Percentiles rank a stretch among this genome's conserved stretches.
These are phyloP conservation scores for Phalaenopsis aphrodite DNA, from an alignment of 106 monocot genomes.

Conservation along the genomic window DNA sequence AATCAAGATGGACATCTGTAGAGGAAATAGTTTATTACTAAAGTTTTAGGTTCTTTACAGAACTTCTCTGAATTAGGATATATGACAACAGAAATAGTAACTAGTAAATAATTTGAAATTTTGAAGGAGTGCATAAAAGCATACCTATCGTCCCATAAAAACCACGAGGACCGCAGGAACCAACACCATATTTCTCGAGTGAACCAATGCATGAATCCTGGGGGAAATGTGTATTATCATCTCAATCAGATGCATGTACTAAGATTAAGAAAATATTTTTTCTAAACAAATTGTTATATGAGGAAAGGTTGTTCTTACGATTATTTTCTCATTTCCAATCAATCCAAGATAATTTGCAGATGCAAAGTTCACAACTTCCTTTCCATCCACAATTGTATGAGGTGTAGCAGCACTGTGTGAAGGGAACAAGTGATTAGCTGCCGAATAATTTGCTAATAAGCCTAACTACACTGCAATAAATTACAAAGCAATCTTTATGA, in stretches of 20 bases:
- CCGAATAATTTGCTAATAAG: neutral
- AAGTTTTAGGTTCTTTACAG: neutral
- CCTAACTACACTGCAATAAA: neutral
- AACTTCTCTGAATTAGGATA: neutral
- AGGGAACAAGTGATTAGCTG: constrained; percentile 7
- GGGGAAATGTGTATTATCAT: neutral
- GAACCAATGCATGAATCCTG: constrained; percentile 85
- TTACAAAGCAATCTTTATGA: neutral
- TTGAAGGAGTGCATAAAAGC: neutral
- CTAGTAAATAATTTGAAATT: neutral
- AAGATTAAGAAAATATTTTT: neutral
- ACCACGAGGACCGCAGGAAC: constrained; percentile 93
- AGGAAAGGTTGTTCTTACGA: constrained; percentile 35
- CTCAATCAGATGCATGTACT: constrained; percentile 9
- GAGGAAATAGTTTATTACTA: neutral
- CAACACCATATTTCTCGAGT: constrained; percentile 98
- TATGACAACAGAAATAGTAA: neutral
- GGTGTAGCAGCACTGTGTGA: constrained; percentile 80
- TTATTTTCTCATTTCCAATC: constrained; percentile 79
- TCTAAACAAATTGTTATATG: constrained; percentile 4
- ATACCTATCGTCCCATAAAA: constrained; percentile 97
- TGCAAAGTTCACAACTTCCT: constrained; percentile 94
- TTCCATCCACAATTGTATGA: constrained; percentile 74
- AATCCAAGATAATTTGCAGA: constrained; percentile 98
- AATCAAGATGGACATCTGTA: constrained; percentile 94